Conservation (phyloP, 257 asterid species). For the Solanum medicagineum region DNA sequence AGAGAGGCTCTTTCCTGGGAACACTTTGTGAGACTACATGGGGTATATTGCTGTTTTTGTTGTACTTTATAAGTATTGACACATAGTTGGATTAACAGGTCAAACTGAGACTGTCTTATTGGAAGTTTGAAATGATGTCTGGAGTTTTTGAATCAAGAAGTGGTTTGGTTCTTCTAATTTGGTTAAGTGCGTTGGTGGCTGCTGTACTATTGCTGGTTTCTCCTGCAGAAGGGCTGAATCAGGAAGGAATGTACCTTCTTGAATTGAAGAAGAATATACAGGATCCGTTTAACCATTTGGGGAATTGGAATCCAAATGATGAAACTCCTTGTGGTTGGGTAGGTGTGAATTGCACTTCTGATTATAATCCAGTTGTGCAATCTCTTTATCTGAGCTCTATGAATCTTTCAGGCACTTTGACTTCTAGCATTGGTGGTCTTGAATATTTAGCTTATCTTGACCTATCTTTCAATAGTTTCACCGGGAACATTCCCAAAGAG, state of each 20-base stretch:
- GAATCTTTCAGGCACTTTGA: constrained; percentile 66
- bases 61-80: background rate
- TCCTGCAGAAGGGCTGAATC: constrained; percentile 43
- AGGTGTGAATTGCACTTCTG: constrained; percentile 62
- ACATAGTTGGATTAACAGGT: constrained; percentile 1
- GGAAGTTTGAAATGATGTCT: constrained; percentile 31
- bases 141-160: constrained; percentile 27
- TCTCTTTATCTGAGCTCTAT: constrained; percentile 40
- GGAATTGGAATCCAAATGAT: constrained; percentile 60
- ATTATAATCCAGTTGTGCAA: constrained; percentile 33
- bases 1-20: too few species aligned
- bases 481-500: constrained; percentile 61
- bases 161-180: constrained; percentile 16
- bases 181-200: constrained; percentile 19
- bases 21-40: background rate
- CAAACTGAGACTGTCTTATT: background rate
- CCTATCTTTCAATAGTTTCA: constrained; percentile 50
- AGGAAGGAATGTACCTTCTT: constrained; percentile 52
- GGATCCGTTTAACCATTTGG: constrained; percentile 33
- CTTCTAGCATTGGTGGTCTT: constrained; percentile 43
- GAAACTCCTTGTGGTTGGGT: constrained; percentile 66
- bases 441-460: constrained; percentile 38
- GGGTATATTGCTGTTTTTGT: background rate
- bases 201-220: constrained; percentile 15
- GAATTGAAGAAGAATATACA: constrained; percentile 49